phyloP scores from a whole-genome alignment of 331 rosid genomes.

The Prunus yedoensis region DNA sequence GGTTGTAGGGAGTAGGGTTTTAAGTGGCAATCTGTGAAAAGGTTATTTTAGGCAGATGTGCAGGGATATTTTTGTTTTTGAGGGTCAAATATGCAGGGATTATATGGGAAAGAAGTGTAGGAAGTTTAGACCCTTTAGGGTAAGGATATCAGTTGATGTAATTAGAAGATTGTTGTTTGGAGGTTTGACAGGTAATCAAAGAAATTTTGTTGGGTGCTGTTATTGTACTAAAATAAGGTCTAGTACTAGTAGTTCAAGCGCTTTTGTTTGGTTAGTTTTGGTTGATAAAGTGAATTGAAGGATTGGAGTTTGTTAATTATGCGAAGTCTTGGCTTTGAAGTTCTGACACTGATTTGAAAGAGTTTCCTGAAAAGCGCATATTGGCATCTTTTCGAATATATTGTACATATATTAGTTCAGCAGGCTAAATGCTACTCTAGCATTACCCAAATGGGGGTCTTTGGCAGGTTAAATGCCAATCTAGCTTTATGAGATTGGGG shows the following conservation, averaged over 20 bases:
- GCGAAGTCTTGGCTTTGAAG: neutral
- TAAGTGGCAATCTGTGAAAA: neutral
- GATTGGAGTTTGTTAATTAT: slow-evolving; percentile 6
- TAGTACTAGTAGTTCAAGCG: neutral
- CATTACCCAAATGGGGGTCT: neutral
- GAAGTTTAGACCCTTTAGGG: neutral
- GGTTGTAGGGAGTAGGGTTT: neutral
- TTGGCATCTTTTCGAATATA: neutral
- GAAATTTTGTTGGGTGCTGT: neutral
- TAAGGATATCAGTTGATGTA: neutral
- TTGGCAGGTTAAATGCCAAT: neutral
- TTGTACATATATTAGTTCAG: neutral
- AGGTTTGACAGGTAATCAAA: slow-evolving; percentile 4
- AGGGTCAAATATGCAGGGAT: neutral
- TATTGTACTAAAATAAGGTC: neutral
- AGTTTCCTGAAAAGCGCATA: neutral
- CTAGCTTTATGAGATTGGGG: neutral
- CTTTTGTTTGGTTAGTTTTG: neutral
- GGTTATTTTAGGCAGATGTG: neutral
- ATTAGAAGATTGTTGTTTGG: neutral
- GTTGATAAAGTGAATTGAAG: neutral
- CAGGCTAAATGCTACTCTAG: slow-evolving; percentile 5
- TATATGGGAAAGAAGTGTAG: neutral
- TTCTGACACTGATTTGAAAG: neutral
- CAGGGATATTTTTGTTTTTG: no score